These are phyloP conservation scores for Cercophora samala DNA, from an alignment of 495 filamentous ascomycete genomes.

Conservation along the genomic window DNA sequence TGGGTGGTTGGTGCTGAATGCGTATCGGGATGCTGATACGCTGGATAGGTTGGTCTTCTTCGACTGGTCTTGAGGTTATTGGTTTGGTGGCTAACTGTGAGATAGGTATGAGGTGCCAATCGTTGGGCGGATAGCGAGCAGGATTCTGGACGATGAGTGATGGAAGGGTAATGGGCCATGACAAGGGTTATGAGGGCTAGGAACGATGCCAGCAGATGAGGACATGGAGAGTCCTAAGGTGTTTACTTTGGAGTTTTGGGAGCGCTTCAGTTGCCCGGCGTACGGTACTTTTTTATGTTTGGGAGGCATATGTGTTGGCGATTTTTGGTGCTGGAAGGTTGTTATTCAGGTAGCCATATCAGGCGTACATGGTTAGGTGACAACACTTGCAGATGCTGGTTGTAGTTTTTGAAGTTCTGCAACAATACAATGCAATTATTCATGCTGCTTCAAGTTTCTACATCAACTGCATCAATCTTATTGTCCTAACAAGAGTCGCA, in stretches of 20 bases:
- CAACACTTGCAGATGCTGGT: background rate
- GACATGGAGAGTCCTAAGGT: background rate
- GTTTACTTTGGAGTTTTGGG: background rate
- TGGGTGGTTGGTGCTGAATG: slow-evolving; percentile 69
- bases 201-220: background rate
- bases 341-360: background rate
- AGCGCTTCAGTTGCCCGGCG: background rate
- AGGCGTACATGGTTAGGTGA: background rate
- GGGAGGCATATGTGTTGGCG: background rate
- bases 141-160: slow-evolving; percentile 89
- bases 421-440: background rate
- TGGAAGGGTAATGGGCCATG: background rate
- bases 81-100: background rate
- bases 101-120: slow-evolving; percentile 76
- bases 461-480: background rate
- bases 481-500: background rate
- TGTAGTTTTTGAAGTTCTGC: background rate
- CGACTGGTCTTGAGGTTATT: background rate
- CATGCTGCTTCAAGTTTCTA: background rate
- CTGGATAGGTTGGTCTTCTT: slow-evolving; percentile 63
- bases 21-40: slow-evolving; percentile 86
- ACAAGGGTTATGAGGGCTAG: background rate
- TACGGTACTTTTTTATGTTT: background rate
- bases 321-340: background rate
- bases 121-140: slow-evolving; percentile 79